These are phyloP conservation scores for Fusarium sp. DNA, from an alignment of 2,329 filamentous ascomycete species.

Conservation along the genomic window DNA sequence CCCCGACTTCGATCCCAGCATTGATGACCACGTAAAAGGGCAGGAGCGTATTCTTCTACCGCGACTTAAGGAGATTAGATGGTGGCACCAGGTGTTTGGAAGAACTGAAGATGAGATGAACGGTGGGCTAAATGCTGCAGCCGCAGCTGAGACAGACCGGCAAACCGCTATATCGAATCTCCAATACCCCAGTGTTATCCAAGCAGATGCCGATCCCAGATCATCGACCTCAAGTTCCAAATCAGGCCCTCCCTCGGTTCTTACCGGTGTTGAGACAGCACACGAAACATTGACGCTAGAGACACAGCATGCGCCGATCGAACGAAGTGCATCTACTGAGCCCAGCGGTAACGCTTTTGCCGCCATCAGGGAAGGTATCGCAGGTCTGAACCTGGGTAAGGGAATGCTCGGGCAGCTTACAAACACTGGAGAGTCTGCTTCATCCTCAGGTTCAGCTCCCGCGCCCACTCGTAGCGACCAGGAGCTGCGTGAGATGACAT, in stretches of 20 bases:
- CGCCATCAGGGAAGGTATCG: slow-evolving; percentile 62
- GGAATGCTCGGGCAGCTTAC: slow-evolving; percentile 56
- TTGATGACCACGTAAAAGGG: slow-evolving; percentile 83
- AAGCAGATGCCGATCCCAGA: slow-evolving; percentile 46
- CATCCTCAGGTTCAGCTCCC: slow-evolving; percentile 30
- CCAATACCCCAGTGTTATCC: slow-evolving; percentile 48
- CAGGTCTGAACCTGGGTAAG: slow-evolving; percentile 62
- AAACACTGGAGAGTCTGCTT: slow-evolving; percentile 42
- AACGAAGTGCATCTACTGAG: slow-evolving; percentile 61
- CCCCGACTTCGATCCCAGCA: slow-evolving; percentile 76
- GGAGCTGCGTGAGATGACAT: slow-evolving; percentile 62
- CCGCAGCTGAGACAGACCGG: slow-evolving; percentile 61
- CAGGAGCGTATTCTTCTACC: slow-evolving; percentile 89
- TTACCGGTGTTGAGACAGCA: slow-evolving; percentile 70
- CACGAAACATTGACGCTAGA: slow-evolving; percentile 64
- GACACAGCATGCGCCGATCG: slow-evolving; percentile 52
- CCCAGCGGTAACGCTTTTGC: slow-evolving; percentile 57
- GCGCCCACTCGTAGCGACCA: slow-evolving; percentile 52
- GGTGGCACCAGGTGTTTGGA: slow-evolving; percentile 93
- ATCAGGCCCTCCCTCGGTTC: slow-evolving; percentile 63
- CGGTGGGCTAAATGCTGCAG: slow-evolving; percentile 67
- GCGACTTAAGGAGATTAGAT: slow-evolving; percentile 79
- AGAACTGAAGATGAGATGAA: slow-evolving; percentile 96
- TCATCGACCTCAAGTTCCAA: slow-evolving; percentile 52
- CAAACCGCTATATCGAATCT: slow-evolving; percentile 54